Evolutionary conservation across 1,284 basidiomycete genomes (phyloP).

Genomic region (Ceratobasidium sp.): DNA sequence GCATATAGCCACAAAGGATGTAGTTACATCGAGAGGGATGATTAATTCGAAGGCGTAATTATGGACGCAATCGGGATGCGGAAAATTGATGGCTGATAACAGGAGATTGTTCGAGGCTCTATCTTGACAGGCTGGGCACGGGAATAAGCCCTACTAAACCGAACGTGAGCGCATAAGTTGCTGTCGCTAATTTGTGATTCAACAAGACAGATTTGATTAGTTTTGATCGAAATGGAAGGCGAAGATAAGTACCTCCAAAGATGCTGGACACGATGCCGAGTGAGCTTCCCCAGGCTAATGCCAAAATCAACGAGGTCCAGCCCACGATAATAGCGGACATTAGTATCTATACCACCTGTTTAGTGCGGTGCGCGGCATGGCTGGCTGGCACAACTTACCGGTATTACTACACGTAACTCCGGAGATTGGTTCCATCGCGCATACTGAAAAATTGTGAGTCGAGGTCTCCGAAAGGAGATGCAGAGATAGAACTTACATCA

Average conservation of each 20-base stretch:
- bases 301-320: constrained; percentile 29
- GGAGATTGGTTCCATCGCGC: constrained; percentile 45
- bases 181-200: constrained; percentile 37
- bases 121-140: constrained; percentile 25
- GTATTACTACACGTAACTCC: constrained; percentile 45
- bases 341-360: constrained; percentile 5
- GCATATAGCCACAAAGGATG: no score
- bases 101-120: not conserved
- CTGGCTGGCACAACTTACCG: constrained; percentile 35
- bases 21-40: no score
- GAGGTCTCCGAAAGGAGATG: not conserved
- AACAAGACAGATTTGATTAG: not conserved
- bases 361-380: not conserved
- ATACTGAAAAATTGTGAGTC: constrained; percentile 39
- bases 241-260: constrained; percentile 9
- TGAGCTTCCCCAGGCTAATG: constrained; percentile 30
- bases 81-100: no score
- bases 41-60: no score
- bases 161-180: constrained; percentile 49
- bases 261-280: constrained; percentile 23
- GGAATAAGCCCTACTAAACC: constrained; percentile 49
- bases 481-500: constrained; percentile 43
- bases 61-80: no score
- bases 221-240: not conserved
- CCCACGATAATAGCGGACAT: constrained; percentile 38